phyloP scores from a whole-genome alignment of 768 basidiomycete species.

The Ramaria rubella region DNA sequence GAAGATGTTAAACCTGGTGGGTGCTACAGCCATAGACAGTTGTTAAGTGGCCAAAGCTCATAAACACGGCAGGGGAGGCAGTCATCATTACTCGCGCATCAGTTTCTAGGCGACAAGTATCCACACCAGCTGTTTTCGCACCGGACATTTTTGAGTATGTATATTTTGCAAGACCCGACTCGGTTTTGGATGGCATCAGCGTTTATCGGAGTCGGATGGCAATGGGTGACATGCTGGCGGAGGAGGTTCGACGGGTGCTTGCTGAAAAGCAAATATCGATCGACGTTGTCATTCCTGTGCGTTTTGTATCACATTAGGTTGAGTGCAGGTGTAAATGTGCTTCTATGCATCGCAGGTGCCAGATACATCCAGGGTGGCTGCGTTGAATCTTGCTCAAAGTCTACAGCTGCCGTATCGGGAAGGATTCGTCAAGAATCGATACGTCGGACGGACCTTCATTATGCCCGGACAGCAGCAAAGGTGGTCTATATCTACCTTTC shows the following conservation, averaged over 20 bases:
- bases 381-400: conserved; percentile 89
- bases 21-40: conserved; percentile 15
- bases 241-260: conserved; percentile 74
- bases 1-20: conserved; percentile 85
- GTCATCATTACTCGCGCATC: conserved; percentile 85
- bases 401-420: conserved; percentile 89
- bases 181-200: conserved; percentile 93
- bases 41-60: conserved; percentile 3
- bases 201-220: conserved; percentile 98
- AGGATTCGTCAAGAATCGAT: conserved; percentile 98
- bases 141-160: conserved; percentile 99
- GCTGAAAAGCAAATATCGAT: conserved; percentile 59
- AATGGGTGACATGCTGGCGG: conserved; percentile 94
- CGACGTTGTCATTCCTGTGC: conserved; percentile 94
- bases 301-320: conserved; percentile 22
- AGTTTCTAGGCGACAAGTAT: conserved; percentile 70
- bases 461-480: conserved; percentile 99
- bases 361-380: conserved; percentile 94
- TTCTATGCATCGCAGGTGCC: conserved; percentile 56
- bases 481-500: conserved; percentile 26
- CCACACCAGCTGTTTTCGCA: conserved; percentile 67
- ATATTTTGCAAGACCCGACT: conserved; percentile 97
- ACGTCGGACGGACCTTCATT: conserved; percentile 97
- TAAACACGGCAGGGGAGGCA: conserved; percentile 65
- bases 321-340: background rate